Base-by-base conservation (phyloP, 73 alveolate species). In the Paramecium sexaurelia region DNA sequence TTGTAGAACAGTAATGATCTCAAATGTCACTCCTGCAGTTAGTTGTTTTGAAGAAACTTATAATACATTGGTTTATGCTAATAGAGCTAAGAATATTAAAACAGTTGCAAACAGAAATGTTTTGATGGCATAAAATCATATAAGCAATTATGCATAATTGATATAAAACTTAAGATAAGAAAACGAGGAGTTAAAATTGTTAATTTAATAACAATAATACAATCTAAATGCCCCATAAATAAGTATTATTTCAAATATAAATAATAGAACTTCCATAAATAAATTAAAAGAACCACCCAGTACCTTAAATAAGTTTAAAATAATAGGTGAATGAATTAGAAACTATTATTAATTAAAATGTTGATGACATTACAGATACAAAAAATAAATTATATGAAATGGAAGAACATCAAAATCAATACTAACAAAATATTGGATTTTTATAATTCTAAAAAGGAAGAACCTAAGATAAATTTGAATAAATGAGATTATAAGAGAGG, bases 1-100 rank as follows among this genome's bases (percentile, higher is more conserved):
- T 93, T 98, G 99, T 47, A 95, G 99, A 73, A 99, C 99, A 9
- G 99, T 98, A 40, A 99, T 99, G 99, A 97, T 99, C 13, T 99
- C 99, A 9, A 98, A 98, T 92, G 95, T 98, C 33, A 85, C 99
- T 7, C 99, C 99, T n/a, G 91, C 98, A 51, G 93, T 92, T 55
- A 92, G 89, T 45, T 61, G 97, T 83, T 97, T 93, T 92, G 99
- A 98, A 92, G 99, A 98, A 92, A 98, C 99, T 15, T 95, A 97
- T 92, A 99, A 99, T 91, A 98, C 99, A 19, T 93, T 99, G 66
- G 98, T 98, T 88, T 99, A 99, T 94, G 99, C 99, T 39, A 99
- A 98, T 95, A 95, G 99, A 75, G 99, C 99, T 43, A 99, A 99
- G 92, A 98, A 99, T 95, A 99, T 99, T 55, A 98, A 98, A 92